Evolutionary conservation across 1,139 yeast genomes (phyloP).

Genomic region (Geotrichum bryndzae): DNA sequence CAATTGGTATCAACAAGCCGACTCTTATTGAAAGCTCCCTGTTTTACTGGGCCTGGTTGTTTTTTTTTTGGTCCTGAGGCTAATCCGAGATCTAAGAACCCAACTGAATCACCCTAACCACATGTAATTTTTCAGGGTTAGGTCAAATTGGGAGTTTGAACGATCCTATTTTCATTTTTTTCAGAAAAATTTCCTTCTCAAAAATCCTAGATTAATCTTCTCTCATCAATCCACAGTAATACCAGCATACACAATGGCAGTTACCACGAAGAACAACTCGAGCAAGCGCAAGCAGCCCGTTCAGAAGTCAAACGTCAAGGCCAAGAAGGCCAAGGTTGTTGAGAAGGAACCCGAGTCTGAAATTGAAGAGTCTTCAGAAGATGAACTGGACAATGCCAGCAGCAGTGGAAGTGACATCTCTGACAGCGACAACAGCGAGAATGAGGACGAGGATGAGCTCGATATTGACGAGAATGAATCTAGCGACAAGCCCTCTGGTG

Average conservation of each 20-base stretch:
- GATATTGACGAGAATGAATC: constrained; percentile 28
- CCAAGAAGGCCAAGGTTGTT: constrained; percentile 18
- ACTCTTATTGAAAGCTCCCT: too few species aligned
- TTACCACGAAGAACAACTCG: constrained; percentile 9
- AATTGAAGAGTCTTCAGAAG: constrained; percentile 16
- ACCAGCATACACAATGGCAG: constrained; percentile 9
- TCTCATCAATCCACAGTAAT: neutral
- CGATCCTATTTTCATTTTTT: neutral
- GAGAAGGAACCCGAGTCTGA: constrained; percentile 5
- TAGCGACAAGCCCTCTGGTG: constrained; percentile 23
- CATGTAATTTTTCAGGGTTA: constrained; percentile 1
- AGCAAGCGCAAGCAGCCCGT: constrained; percentile 16
- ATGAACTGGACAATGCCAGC: constrained; percentile 16
- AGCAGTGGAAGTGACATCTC: constrained; percentile 28
- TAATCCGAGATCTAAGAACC: neutral
- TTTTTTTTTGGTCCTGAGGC: neutral
- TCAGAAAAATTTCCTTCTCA: neutral
- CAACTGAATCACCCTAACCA: neutral
- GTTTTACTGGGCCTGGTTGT: neutral
- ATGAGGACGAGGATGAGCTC: constrained; percentile 25
- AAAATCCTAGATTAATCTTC: neutral
- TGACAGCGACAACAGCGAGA: constrained; percentile 31
- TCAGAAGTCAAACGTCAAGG: constrained; percentile 11
- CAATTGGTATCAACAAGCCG: neutral
- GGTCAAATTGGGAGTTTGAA: constrained; percentile 11